Evolutionary conservation across 2,329 filamentous ascomycete species (phyloP), one percentile per base, ranked within the genome.

Genomic region (Colletotrichum orbiculare): DNA sequence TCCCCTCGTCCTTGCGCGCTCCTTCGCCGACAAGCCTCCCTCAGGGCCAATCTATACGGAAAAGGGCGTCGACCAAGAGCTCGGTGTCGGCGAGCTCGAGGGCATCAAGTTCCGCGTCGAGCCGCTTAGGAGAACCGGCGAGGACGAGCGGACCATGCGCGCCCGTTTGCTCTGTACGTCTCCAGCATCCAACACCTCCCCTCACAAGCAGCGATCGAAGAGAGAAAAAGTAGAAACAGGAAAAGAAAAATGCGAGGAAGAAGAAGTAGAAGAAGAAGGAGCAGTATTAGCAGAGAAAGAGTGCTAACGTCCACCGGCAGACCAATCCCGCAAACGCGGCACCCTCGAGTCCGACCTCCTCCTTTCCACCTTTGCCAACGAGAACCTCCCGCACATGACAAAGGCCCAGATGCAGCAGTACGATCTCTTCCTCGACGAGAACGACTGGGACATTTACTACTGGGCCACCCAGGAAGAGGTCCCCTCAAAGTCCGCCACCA

Each of bases 371-470:
- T 99, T 99, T 77, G 96, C 96, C 69, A 88, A 95, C 70, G 82
- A 84, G 59, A 85, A 96, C 78, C 89, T 99, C 25, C 82, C 84
- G 47, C 82, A 81, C 67, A 97, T 99, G 92, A 87, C 86, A 1
- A 78, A 82, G 6, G 78, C 83, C 54, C 91, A 96, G 75, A 89
- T 98, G 71, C 79, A 87, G 71, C 88, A 97, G 78, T 98, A 96
- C 82, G 95, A 98, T 77, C 82, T 86, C 35, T 96, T 99, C 83
- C 89, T 99, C 61, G 96, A 99, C 79, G 96, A 99, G 81, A 99
- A 99, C 79, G 96, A 99, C 82, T 99, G 96, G 96, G 96, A 99
- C 77, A 97, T 99, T 67, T 99, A 99, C 85, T 99, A 99, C 85
- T 99, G 96, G 96, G 93, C 92, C 4, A 99, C 96, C 13, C 96